These are phyloP conservation scores for Beauveria asiatica DNA, from an alignment of 2,329 filamentous ascomycete species.

Conservation along the genomic window DNA sequence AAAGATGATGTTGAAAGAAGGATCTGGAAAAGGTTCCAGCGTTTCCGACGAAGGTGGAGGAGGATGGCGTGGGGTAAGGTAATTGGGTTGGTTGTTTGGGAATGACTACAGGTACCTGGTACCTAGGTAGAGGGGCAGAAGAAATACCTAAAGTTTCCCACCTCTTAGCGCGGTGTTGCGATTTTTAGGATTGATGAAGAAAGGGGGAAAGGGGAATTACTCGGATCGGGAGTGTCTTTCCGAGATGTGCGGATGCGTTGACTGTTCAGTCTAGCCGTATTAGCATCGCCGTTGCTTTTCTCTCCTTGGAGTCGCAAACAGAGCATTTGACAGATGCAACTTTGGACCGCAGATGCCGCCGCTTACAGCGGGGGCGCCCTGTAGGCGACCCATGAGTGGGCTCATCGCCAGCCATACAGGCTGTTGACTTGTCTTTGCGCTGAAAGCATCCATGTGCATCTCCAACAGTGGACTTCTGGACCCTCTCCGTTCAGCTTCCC, in stretches of 20 bases:
- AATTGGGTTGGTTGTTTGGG: not conserved
- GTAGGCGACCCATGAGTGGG: not conserved
- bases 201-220: not conserved
- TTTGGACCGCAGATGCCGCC: not conserved
- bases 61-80: slow-evolving; percentile 10
- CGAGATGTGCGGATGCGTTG: slow-evolving; percentile 3
- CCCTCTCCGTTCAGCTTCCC: not conserved
- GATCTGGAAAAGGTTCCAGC: slow-evolving; percentile 10
- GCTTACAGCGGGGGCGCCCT: not conserved
- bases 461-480: not conserved
- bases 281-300: not conserved
- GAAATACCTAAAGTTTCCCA: not conserved
- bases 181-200: not conserved
- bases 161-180: not conserved
- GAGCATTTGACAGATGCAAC: not conserved
- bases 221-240: not conserved
- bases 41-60: slow-evolving; percentile 10
- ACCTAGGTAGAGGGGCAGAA: not conserved
- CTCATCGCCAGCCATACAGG: not conserved
- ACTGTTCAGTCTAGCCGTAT: not conserved
- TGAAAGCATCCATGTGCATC: slow-evolving; percentile 1
- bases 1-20: slow-evolving; percentile 7
- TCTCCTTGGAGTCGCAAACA: not conserved
- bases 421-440: not conserved
- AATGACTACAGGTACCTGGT: not conserved